Evolutionary conservation across 2,329 filamentous ascomycete species (phyloP).

Genomic region (Aspergillus sp.): DNA sequence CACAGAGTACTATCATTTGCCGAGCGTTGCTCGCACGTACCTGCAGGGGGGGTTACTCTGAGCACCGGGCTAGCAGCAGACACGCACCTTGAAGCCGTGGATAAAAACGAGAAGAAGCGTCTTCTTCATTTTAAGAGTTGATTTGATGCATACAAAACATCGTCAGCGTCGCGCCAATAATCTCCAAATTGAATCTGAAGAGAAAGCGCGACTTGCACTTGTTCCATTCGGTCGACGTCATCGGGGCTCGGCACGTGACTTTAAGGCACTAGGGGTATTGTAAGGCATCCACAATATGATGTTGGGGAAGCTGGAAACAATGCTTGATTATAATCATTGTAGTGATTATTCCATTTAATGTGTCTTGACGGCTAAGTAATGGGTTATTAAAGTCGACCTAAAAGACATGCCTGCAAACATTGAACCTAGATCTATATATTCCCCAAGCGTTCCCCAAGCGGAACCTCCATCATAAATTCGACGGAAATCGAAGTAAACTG

Average conservation of each 20-base stretch:
- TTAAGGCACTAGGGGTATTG: too few relatives aligned
- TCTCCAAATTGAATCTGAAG: not conserved
- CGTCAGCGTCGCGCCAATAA: slow-evolving; percentile 2
- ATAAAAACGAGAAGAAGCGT: slow-evolving; percentile 42
- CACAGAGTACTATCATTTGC: not conserved
- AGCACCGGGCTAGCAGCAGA: not conserved
- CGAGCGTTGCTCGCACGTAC: not conserved
- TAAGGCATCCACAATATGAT: not conserved
- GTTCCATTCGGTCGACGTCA: not conserved
- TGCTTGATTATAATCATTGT: too few relatives aligned
- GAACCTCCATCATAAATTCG: not conserved
- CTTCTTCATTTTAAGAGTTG: slow-evolving; percentile 32
- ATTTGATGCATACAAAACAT: slow-evolving; percentile 3
- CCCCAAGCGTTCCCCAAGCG: too few relatives aligned
- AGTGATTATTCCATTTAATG: too few relatives aligned
- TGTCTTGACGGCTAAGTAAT: too few relatives aligned
- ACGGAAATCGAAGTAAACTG: slow-evolving; percentile 35
- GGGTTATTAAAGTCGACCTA: too few relatives aligned
- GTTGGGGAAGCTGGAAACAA: too few relatives aligned
- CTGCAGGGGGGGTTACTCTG: not conserved
- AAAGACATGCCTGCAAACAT: too few relatives aligned
- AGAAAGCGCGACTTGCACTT: not conserved
- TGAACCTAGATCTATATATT: too few relatives aligned
- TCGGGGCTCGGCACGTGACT: not conserved
- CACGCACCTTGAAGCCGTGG: slow-evolving; percentile 41